Conservation (phyloP, 164 flowering plant species). For the Brasenia schreberi region DNA sequence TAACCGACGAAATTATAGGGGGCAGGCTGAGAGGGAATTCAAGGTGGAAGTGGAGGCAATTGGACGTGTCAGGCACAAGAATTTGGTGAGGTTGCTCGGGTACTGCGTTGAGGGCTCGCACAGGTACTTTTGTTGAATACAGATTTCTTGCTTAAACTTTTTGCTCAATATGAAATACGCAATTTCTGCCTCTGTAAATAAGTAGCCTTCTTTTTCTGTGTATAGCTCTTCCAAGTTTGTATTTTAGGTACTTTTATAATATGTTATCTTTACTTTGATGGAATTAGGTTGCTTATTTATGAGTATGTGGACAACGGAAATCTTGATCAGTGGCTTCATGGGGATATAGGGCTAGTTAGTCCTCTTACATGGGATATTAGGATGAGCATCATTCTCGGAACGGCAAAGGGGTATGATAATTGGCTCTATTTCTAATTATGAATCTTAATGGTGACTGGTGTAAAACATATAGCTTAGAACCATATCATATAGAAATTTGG, state of each 20-base stretch:
- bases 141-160: too few relatives aligned
- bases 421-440: background rate
- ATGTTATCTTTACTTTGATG: background rate
- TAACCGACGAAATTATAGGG: conserved; percentile 26
- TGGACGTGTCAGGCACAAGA: conserved; percentile 98
- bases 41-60: conserved; percentile 91
- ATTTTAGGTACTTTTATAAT: background rate
- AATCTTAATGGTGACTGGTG: too few relatives aligned
- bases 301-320: conserved; percentile 92
- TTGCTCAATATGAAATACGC: too few relatives aligned
- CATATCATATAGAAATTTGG: background rate
- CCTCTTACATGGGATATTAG: conserved; percentile 94
- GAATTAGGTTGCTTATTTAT: conserved; percentile 86
- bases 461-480: background rate
- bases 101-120: conserved; percentile 97
- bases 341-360: conserved; percentile 81
- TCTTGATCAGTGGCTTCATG: conserved; percentile 96
- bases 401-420: conserved; percentile 70
- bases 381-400: conserved; percentile 77
- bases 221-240: background rate
- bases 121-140: conserved; percentile 31
- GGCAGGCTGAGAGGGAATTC: conserved; percentile 94
- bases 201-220: too few relatives aligned
- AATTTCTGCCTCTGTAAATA: too few relatives aligned
- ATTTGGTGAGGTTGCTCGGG: conserved; percentile 88